Percentiles rank a stretch among this genome's conserved stretches.
Evolutionary conservation across 192 early-diverging fungal species (phyloP).

Genomic region (Podila epicladia): DNA sequence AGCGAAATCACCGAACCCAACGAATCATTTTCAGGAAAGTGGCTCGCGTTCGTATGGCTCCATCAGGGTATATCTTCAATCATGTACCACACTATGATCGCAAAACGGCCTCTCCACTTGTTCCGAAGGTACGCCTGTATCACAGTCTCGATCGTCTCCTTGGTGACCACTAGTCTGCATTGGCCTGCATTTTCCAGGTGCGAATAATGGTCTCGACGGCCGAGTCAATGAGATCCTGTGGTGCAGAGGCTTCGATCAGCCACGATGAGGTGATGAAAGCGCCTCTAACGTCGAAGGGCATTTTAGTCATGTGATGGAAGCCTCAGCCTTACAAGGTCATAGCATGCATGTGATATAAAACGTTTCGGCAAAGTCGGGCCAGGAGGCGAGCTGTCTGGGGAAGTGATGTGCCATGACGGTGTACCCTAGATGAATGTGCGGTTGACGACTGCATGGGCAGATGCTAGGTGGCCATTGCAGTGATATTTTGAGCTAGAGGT

Average conservation of each 20-base stretch:
- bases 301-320: constrained; percentile 12
- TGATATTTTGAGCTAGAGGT: constrained; percentile 5
- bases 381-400: constrained; percentile 1
- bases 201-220: constrained; percentile 13
- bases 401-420: constrained; percentile 10
- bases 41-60: constrained; percentile 5
- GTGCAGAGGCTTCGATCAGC: constrained; percentile 9
- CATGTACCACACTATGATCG: constrained; percentile 1
- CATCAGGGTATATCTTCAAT: not conserved
- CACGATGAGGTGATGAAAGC: constrained; percentile 7
- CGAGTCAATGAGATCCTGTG: constrained; percentile 7
- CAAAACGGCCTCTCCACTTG: constrained; percentile 14
- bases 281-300: constrained; percentile 10
- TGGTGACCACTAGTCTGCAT: constrained; percentile 9
- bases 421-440: constrained; percentile 9
- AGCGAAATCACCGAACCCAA: too few relatives aligned
- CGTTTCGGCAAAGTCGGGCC: constrained; percentile 16
- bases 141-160: constrained; percentile 14
- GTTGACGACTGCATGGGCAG: constrained; percentile 7
- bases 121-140: constrained; percentile 1
- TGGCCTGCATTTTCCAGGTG: constrained; percentile 10
- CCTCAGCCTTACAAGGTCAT: constrained; percentile 6
- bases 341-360: constrained; percentile 11
- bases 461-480: constrained; percentile 7
- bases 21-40: not conserved